phyloP scores from a whole-genome alignment of 139 green algal species.

The Penium margaritaceum region DNA sequence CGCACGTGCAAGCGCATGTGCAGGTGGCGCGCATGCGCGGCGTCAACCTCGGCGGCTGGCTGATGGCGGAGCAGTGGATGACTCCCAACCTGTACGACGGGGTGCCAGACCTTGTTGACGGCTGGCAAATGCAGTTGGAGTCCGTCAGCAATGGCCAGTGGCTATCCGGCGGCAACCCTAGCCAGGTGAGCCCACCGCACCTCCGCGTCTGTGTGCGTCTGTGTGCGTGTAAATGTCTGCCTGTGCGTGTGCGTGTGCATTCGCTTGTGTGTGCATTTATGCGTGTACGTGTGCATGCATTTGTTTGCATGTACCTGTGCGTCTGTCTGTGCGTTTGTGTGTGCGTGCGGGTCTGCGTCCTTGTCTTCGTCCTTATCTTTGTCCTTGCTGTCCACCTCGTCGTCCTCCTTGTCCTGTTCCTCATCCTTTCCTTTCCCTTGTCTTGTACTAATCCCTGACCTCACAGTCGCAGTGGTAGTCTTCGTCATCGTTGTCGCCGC shows the following conservation, averaged over 20 bases:
- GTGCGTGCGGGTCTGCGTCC: background rate
- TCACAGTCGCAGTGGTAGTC: no score
- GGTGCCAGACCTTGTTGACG: constrained; percentile 31
- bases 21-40: constrained; percentile 30
- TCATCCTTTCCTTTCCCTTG: background rate
- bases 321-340: background rate
- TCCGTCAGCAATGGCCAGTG: constrained; percentile 8
- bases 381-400: background rate
- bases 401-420: background rate
- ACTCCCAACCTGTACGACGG: constrained; percentile 14
- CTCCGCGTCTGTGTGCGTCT: background rate
- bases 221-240: no score
- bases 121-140: constrained; percentile 16
- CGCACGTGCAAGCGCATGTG: no score
- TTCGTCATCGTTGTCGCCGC: no score
- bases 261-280: no score
- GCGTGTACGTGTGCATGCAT: background rate
- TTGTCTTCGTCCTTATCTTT: background rate
- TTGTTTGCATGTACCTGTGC: background rate
- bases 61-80: constrained; percentile 36
- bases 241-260: no score
- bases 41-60: constrained; percentile 21
- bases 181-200: background rate
- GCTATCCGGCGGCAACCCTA: background rate
- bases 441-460: no score